Base-by-base conservation (phyloP, 495 filamentous ascomycete genomes). In the Aspergillus nanangensis region DNA sequence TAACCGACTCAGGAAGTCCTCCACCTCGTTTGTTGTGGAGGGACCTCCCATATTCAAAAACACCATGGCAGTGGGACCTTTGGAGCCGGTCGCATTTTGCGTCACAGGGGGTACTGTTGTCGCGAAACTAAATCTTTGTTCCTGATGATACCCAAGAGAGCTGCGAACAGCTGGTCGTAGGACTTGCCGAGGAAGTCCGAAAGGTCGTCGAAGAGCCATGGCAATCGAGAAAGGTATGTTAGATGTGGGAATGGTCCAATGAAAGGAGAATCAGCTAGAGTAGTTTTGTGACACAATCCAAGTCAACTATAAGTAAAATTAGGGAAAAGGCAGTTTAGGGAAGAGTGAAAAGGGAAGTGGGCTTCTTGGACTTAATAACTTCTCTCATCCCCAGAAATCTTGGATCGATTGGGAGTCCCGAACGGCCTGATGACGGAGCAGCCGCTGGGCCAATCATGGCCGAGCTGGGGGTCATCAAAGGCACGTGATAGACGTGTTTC, bases 1-100 rank as follows among this genome's bases (percentile, higher is more conserved):
- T 57, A 99, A 67, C 55, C 90, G 79, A 67, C 84, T 93, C n/a
- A 99, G 75, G 54, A 97, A 99, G 61, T 84, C 82, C 47, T 83
- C 82, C 15, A 99, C 94, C 72, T 97, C 90, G 45, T 83, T 75
- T 9, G 83, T 81, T 5, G 86, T 96, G 11, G 89, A 89, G 5
- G 94, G 94, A 8, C 94, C 94, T 44, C 94, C 94, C 94, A 99
- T 99, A 70, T 99, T 99, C 65, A 99, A 78, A 51, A 99, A 95
- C 5, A 99, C 92, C 79, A 99, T 95, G 31, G 94, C 94, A 0
- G 94, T 99, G 4, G 82, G 82, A 1, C 82, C 82, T 60, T 82
- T 80, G 0, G 80, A 74, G 11, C 78, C 69, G 1, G 73, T 74
- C 3, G 69, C 59, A 78, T 85, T 72, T 58, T 90, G 86, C 4